A percentile compares a stretch with the other conserved stretches of the same genome.
These are phyloP conservation scores for Asclepias syriaca DNA, from an alignment of 257 asterid genomes.

Conservation along the genomic window DNA sequence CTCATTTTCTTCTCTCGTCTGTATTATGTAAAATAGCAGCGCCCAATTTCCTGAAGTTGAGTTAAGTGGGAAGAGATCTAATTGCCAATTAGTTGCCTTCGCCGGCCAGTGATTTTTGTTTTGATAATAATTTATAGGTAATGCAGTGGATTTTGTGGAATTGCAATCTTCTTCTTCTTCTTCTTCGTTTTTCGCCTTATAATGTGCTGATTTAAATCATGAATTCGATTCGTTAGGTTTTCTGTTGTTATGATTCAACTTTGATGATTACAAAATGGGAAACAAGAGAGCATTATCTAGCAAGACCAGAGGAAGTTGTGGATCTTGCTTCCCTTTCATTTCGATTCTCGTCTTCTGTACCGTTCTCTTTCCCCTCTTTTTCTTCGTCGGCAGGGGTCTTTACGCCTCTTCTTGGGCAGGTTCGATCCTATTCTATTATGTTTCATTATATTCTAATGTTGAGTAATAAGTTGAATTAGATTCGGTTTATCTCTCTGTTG, in stretches of 20 bases:
- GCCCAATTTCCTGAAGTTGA: too few species aligned
- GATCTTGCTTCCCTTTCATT: conserved; percentile 27
- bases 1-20: background rate
- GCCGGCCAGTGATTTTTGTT: background rate
- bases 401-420: conserved; percentile 40
- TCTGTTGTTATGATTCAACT: background rate
- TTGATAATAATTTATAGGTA: background rate
- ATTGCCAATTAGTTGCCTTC: background rate
- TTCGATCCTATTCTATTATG: conserved; percentile 19
- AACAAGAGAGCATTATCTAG: conserved; percentile 24
- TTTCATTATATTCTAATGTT: background rate
- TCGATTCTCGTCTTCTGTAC: conserved; percentile 25
- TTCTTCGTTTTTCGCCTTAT: background rate
- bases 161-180: background rate
- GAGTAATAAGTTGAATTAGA: background rate
- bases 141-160: background rate
- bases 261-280: conserved; percentile 20
- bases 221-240: background rate
- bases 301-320: conserved; percentile 18
- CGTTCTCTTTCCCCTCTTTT: conserved; percentile 27
- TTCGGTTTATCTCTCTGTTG: background rate
- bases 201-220: background rate
- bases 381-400: conserved; percentile 50
- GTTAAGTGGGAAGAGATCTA: background rate
- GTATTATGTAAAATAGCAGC: background rate